phyloP scores from a whole-genome alignment of 2,329 filamentous ascomycete genomes.

The Chalara sp. region DNA sequence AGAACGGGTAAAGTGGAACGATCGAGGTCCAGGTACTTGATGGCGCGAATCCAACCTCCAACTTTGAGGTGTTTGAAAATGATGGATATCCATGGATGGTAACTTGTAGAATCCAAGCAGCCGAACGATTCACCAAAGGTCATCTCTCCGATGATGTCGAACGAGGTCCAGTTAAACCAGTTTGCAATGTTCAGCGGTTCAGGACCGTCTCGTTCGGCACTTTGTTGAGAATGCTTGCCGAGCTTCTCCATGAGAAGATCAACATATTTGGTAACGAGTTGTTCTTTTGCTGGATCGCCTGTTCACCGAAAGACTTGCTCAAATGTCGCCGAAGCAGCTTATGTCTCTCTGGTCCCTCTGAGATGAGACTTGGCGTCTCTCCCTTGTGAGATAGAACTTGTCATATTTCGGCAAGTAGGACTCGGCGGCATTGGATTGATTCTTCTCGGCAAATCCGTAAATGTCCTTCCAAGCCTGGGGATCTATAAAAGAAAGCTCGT shows the following conservation, averaged over 20 bases:
- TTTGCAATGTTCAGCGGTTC: not conserved
- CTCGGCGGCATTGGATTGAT: not conserved
- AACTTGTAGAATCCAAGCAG: not conserved
- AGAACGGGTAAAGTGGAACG: not conserved
- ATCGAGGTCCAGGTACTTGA: not conserved
- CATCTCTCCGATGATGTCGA: not conserved
- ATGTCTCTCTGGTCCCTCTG: not conserved
- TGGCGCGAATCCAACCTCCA: not conserved
- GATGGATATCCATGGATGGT: not conserved
- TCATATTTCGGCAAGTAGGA: not conserved
- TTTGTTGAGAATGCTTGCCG: not conserved
- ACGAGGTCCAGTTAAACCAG: not conserved
- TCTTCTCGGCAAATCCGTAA: not conserved
- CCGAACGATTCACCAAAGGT: not conserved
- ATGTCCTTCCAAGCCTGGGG: conserved; percentile 3
- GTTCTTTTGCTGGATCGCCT: not conserved
- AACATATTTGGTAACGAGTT: not conserved
- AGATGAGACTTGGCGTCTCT: not conserved
- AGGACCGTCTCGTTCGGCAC: not conserved
- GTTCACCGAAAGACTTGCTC: not conserved
- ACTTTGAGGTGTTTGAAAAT: not conserved
- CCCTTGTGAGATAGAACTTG: not conserved
- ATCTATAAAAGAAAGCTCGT: conserved; percentile 23
- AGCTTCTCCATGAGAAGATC: not conserved
- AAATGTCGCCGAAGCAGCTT: not conserved